Percentiles rank a stretch among this genome's conserved stretches.
phyloP scores from a whole-genome alignment of 352 stramenopile species.

The Detonula confervacea region DNA sequence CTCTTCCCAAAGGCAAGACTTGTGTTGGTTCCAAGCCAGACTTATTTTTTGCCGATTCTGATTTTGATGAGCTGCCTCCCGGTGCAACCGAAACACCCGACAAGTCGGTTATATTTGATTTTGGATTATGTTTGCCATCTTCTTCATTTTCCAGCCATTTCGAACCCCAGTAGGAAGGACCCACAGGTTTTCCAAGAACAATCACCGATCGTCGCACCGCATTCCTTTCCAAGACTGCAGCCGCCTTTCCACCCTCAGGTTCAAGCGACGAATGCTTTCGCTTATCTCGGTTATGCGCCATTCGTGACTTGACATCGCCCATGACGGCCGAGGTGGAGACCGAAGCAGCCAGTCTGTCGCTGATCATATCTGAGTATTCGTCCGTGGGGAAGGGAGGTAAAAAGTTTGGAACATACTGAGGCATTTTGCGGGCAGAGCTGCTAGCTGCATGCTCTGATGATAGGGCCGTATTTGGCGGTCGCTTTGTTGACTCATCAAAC shows the following conservation, averaged over 20 bases:
- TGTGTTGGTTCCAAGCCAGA: background rate
- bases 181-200: slow-evolving; percentile 28
- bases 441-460: background rate
- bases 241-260: background rate
- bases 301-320: slow-evolving; percentile 32
- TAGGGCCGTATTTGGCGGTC: background rate
- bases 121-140: background rate
- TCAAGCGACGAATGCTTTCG: slow-evolving; percentile 13
- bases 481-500: slow-evolving; percentile 13
- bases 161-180: slow-evolving; percentile 44
- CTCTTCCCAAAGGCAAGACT: slow-evolving; percentile 34
- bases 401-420: slow-evolving; percentile 60
- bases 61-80: slow-evolving; percentile 9
- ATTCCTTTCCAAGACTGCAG: slow-evolving; percentile 20
- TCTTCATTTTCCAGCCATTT: slow-evolving; percentile 27
- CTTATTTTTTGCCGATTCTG: slow-evolving; percentile 17
- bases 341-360: slow-evolving; percentile 7
- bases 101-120: slow-evolving; percentile 7
- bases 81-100: slow-evolving; percentile 10
- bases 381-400: slow-evolving; percentile 49
- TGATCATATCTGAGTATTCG: slow-evolving; percentile 11
- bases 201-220: slow-evolving; percentile 38
- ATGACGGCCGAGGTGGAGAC: slow-evolving; percentile 33
- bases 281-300: slow-evolving; percentile 44
- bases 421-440: slow-evolving; percentile 16